Base-by-base conservation (phyloP, 2,329 filamentous ascomycete genomes). In the Harringtonia lauricola region DNA sequence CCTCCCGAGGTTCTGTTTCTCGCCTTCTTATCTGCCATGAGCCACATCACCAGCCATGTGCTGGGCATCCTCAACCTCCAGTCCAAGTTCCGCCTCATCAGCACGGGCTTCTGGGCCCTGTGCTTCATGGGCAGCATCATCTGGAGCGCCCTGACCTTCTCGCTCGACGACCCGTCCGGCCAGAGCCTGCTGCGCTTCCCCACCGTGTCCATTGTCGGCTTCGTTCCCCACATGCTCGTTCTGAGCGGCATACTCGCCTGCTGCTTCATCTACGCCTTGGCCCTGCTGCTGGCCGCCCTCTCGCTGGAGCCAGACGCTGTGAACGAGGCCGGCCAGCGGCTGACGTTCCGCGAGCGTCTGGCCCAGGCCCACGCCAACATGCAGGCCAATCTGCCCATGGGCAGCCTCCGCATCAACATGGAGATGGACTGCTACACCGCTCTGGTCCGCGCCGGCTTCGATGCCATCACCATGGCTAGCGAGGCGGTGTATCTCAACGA, bases 371-470 rank as follows among this genome's bases (percentile, higher is more conserved):
- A 94, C 56, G 76, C 76, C 39, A 96, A 96, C 52, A 83, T 96
- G 72, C 89, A 95, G 62, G 89, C 89, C 2, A 92, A 92, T 47
- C 78, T 90, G 3, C 88, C 92, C 13, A 71, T 95, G 19, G 83
- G 84, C 2, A 81, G 83, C 33, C 77, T 95, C 31, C 78, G 81
- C 13, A 76, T 96, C 43, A 86, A 81, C 36, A 80, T 84, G 68
- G 80, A 87, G 44, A 94, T 96, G 70, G 92, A 98, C 59, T 95
- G 96, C 57, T 98, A 96, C 59, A 94, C 88, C 0, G 85, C 87
- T 0, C 68, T 96, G 5, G 71, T 96, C 3, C 81, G 89, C 47
- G 78, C 87, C 30, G 92, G 92, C 0, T 95, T 95, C 57, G 81
- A 81, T 12, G 81, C 90, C 13, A 78, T 96, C 48, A 94, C 87